Percentiles rank a stretch among this genome's conserved stretches.
phyloP scores from a whole-genome alignment of 2,329 filamentous ascomycete genomes.

The Verticillium alfalfae region DNA sequence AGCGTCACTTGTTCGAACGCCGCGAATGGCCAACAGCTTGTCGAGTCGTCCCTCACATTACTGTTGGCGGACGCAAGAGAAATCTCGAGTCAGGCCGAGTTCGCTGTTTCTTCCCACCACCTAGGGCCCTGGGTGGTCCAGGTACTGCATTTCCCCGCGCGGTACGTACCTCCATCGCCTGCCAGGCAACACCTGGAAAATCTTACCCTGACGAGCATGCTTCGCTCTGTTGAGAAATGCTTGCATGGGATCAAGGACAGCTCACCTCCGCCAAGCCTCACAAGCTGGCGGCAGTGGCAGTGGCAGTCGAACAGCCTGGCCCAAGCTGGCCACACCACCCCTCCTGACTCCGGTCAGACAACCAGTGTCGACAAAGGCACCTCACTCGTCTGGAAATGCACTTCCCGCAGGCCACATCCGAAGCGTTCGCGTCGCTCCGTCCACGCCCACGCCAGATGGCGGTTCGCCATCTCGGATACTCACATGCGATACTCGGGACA shows the following conservation, averaged over 20 bases:
- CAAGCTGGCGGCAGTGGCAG: neutral
- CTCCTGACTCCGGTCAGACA: neutral
- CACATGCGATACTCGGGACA: neutral
- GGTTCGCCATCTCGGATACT: neutral
- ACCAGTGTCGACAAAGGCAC: neutral
- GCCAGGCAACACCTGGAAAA: neutral
- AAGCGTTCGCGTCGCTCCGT: too few species aligned
- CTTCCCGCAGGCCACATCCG: neutral
- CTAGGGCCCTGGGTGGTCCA: neutral
- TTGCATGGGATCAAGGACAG: neutral
- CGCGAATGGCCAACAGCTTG: too few species aligned
- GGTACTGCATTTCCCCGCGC: neutral
- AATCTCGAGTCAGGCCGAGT: neutral
- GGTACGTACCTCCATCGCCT: neutral
- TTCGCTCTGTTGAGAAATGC: neutral
- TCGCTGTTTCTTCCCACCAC: neutral
- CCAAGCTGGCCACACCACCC: neutral
- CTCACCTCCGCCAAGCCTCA: neutral
- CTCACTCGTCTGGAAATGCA: neutral
- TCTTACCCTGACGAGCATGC: constrained; percentile 2
- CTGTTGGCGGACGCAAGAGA: neutral
- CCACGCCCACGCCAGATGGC: neutral
- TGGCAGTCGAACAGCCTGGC: neutral
- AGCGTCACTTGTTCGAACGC: too few species aligned
- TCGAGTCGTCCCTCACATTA: neutral